Conservation (phyloP, 169 alveolate species). For the Miamiensis avidus region DNA sequence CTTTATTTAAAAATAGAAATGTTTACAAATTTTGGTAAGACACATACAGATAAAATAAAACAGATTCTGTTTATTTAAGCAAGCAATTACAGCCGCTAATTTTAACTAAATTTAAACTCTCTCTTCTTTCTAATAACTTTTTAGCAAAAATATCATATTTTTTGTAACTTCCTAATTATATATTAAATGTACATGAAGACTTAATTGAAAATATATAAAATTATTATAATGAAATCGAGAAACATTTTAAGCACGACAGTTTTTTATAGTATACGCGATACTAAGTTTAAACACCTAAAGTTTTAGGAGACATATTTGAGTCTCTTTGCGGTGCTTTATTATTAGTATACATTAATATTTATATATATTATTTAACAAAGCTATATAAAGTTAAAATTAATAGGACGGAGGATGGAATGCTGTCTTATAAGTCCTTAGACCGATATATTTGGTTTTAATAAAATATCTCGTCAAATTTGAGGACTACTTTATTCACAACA, state of each 20-base stretch:
- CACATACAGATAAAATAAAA: too few species aligned
- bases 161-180: not conserved
- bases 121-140: not conserved
- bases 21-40: not conserved
- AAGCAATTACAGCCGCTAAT: not conserved
- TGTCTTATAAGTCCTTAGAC: not conserved
- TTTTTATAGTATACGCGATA: not conserved
- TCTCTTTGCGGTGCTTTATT: not conserved
- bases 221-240: not conserved
- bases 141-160: too few species aligned
- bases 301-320: not conserved
- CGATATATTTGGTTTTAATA: too few species aligned
- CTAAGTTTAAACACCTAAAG: not conserved
- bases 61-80: too few species aligned
- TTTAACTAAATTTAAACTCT: not conserved
- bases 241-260: not conserved
- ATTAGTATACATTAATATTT: not conserved
- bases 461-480: not conserved
- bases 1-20: not conserved
- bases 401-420: not conserved
- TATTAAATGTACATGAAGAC: not conserved
- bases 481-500: not conserved
- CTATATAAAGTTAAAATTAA: not conserved
- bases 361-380: not conserved
- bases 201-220: too few species aligned